These are phyloP conservation scores for Nemania abortiva DNA, from an alignment of 2,329 filamentous ascomycete genomes.

Conservation along the genomic window DNA sequence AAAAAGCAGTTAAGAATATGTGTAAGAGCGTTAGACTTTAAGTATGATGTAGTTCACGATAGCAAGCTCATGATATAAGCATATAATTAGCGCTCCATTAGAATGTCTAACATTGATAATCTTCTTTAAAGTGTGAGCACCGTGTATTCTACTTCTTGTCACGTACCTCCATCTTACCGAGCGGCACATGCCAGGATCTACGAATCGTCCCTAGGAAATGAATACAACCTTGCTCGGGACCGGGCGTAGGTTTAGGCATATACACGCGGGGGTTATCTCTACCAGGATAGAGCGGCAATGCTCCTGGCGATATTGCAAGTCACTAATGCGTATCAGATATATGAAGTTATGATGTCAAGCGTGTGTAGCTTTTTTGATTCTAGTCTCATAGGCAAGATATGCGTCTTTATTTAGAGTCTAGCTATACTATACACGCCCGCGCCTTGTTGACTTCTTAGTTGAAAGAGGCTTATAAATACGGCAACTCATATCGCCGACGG, in stretches of 20 bases:
- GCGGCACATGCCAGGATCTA: constrained; percentile 15
- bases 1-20: background rate
- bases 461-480: background rate
- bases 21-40: background rate
- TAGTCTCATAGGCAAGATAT: background rate
- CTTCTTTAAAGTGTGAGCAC: background rate
- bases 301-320: background rate
- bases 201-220: constrained; percentile 1
- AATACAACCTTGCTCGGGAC: constrained; percentile 4
- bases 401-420: background rate
- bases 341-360: background rate
- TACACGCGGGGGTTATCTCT: background rate
- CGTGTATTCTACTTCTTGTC: background rate
- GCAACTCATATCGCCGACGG: background rate
- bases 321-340: background rate
- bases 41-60: background rate
- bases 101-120: background rate
- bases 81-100: background rate
- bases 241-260: background rate
- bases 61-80: background rate
- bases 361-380: background rate
- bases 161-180: constrained; percentile 1
- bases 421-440: background rate
- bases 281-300: background rate
- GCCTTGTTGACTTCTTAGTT: background rate